A percentile compares a stretch with the other conserved stretches of the same genome.
Evolutionary conservation across 108 stramenopile species (phyloP).

Genomic region (Skeletonema menzelii): DNA sequence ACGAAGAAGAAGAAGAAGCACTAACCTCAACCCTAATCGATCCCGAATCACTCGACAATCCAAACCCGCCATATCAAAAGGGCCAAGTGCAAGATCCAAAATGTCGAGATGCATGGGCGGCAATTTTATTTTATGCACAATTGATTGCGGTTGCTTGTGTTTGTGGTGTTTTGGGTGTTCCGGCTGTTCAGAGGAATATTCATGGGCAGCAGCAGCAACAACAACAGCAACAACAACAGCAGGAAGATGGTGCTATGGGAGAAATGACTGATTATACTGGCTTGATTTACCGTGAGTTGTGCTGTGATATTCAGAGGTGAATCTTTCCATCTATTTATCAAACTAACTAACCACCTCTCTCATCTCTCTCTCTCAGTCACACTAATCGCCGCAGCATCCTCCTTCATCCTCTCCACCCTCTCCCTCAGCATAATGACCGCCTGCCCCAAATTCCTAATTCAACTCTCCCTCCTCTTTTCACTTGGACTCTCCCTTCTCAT

Average conservation of each 20-base stretch:
- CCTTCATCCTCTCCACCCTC: slow-evolving; percentile 22
- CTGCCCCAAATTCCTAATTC: slow-evolving; percentile 60
- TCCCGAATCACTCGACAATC: slow-evolving; percentile 1
- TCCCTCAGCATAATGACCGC: slow-evolving; percentile 70
- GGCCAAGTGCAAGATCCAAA: slow-evolving; percentile 42
- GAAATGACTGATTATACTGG: slow-evolving; percentile 13
- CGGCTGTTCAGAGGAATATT: slow-evolving; percentile 18
- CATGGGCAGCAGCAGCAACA: slow-evolving; percentile 1
- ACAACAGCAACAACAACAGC: no score
- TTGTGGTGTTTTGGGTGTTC: slow-evolving; percentile 16
- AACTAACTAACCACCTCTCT: background rate
- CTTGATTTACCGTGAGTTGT: slow-evolving; percentile 21
- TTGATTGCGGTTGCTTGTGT: slow-evolving; percentile 50
- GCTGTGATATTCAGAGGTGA: no score
- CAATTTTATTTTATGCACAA: slow-evolving; percentile 64
- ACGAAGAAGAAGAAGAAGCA: background rate
- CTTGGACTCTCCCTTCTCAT: slow-evolving; percentile 35
- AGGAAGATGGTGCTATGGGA: background rate
- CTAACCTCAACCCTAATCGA: slow-evolving; percentile 1
- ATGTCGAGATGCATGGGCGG: slow-evolving; percentile 57
- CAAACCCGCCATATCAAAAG: background rate
- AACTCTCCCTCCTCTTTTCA: slow-evolving; percentile 61
- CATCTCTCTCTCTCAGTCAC: background rate
- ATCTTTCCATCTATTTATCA: background rate
- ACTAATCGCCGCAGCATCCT: slow-evolving; percentile 16